Conservation (phyloP, 139 green algal genomes). For the Spirogloea muscicola region DNA sequence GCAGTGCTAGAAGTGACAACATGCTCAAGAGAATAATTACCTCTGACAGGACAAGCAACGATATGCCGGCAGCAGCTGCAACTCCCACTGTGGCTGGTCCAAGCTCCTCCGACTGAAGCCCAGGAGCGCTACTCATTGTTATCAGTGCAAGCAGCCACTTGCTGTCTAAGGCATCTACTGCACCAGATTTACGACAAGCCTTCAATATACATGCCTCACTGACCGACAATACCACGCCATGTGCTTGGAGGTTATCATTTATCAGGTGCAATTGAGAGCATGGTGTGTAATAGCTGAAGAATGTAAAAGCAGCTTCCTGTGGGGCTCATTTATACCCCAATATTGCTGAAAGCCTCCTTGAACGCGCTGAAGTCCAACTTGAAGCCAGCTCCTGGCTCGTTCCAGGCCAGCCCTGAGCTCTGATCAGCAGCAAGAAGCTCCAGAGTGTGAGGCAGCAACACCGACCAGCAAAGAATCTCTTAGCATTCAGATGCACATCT, state of each 20-base stretch:
- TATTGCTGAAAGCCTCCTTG: not conserved
- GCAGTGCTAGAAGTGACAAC: not conserved
- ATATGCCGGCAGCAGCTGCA: not conserved
- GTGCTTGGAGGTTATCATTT: not conserved
- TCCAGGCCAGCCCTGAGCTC: conserved; percentile 1
- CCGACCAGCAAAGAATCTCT: not conserved
- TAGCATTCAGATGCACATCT: not conserved
- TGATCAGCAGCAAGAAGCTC: not conserved
- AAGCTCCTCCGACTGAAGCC: not conserved
- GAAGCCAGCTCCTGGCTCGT: not conserved
- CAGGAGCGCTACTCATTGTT: not conserved
- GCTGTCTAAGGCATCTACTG: too few relatives aligned
- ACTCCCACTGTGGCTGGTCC: not conserved
- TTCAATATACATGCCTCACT: too few relatives aligned
- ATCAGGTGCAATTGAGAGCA: not conserved
- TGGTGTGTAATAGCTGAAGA: not conserved
- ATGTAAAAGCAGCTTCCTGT: not conserved
- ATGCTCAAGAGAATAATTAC: not conserved
- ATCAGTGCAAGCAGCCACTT: too few relatives aligned
- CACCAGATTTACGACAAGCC: too few relatives aligned
- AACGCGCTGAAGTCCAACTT: conserved; percentile 14
- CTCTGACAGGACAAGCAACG: conserved; percentile 2
- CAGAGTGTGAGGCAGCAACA: not conserved
- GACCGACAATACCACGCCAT: not conserved
- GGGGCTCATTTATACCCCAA: not conserved